Evolutionary conservation across 805 yeast species (phyloP).

Genomic region (Ascoidea rubescens): DNA sequence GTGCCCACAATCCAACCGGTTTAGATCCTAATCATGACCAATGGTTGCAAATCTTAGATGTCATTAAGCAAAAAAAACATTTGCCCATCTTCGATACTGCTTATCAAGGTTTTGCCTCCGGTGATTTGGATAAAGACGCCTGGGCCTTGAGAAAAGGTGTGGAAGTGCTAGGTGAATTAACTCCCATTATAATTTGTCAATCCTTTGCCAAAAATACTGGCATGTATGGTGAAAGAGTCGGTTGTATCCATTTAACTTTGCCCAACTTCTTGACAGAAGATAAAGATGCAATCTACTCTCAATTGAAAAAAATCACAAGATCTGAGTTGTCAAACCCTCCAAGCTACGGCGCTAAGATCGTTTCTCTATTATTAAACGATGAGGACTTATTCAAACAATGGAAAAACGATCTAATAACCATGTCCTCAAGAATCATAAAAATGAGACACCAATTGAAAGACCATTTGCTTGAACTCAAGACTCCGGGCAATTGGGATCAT

Average conservation of each 20-base stretch:
- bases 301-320: conserved; percentile 70
- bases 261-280: conserved; percentile 19
- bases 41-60: conserved; percentile 65
- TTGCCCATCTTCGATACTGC: conserved; percentile 88
- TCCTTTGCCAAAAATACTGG: conserved; percentile 95
- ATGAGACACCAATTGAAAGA: conserved; percentile 57
- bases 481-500: conserved; percentile 71
- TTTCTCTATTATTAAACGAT: conserved; percentile 56
- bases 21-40: conserved; percentile 75
- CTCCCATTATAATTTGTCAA: conserved; percentile 43
- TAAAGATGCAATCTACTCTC: conserved; percentile 50
- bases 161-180: conserved; percentile 18
- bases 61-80: conserved; percentile 40
- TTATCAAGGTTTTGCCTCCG: conserved; percentile 90
- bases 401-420: conserved; percentile 65
- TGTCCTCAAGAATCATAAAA: conserved; percentile 64
- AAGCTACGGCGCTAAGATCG: conserved; percentile 85
- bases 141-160: conserved; percentile 33
- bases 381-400: conserved; percentile 53
- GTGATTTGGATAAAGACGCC: conserved; percentile 64
- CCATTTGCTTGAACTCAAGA: conserved; percentile 35
- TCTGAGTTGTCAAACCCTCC: conserved; percentile 92
- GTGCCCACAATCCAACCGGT: conserved; percentile 97
- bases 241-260: conserved; percentile 30
- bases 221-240: conserved; percentile 88